phyloP scores from a whole-genome alignment of 1,284 basidiomycete species.

The Pisolithus thermaeus region DNA sequence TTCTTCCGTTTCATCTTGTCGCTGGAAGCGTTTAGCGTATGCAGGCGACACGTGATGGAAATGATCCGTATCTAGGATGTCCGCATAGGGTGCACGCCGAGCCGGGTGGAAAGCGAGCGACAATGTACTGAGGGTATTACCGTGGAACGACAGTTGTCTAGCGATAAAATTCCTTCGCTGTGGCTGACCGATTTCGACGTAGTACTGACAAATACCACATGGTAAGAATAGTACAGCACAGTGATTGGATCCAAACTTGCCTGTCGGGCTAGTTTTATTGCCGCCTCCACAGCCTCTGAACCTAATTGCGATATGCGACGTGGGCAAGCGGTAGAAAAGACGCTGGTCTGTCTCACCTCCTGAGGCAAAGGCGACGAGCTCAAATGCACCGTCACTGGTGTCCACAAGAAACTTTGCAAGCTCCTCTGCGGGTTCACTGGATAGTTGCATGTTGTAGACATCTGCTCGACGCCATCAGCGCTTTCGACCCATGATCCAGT shows the following conservation, averaged over 20 bases:
- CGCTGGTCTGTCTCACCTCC: conserved; percentile 44
- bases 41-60: conserved; percentile 83
- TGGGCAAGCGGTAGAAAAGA: not conserved
- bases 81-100: conserved; percentile 62
- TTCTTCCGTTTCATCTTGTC: conserved; percentile 62
- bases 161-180: conserved; percentile 74
- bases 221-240: conserved; percentile 5
- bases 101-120: conserved; percentile 60
- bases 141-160: conserved; percentile 77
- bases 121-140: conserved; percentile 72
- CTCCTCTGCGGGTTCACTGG: conserved; percentile 72
- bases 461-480: conserved; percentile 37
- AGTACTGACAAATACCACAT: conserved; percentile 44
- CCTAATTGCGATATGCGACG: conserved; percentile 36
- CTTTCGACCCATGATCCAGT: conserved; percentile 6
- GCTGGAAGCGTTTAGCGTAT: conserved; percentile 75
- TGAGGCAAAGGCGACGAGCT: conserved; percentile 59
- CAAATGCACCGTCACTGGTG: conserved; percentile 67
- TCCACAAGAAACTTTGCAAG: conserved; percentile 60
- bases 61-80: conserved; percentile 53
- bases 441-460: conserved; percentile 78
- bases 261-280: conserved; percentile 75
- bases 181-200: conserved; percentile 60
- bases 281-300: conserved; percentile 81
- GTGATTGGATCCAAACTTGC: conserved; percentile 27